Evolutionary conservation across 805 yeast genomes (phyloP).

Genomic region (Candida pini): DNA sequence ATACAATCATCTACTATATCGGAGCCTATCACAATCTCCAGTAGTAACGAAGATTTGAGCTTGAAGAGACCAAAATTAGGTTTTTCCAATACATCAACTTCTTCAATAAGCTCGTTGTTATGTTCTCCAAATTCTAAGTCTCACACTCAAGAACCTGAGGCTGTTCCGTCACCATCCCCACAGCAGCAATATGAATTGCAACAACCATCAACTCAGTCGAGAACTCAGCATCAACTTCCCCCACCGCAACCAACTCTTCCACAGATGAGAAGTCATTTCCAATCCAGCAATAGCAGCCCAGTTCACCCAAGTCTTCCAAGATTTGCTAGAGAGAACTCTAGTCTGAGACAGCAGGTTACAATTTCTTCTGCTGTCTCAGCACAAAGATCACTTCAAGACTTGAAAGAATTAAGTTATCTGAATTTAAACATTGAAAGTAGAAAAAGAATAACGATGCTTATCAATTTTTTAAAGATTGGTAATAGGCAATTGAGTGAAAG

Average conservation of each 20-base stretch:
- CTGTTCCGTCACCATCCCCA: background rate
- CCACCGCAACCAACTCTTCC: constrained; percentile 1
- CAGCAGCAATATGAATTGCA: background rate
- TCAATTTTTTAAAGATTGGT: constrained; percentile 75
- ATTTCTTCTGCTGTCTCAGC: constrained; percentile 27
- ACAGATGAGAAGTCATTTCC: background rate
- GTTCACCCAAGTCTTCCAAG: too few species aligned
- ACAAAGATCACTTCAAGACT: constrained; percentile 27
- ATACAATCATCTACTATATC: background rate
- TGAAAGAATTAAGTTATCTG: constrained; percentile 29
- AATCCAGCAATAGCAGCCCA: too few species aligned
- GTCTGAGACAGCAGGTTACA: constrained; percentile 24
- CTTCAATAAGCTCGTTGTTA: background rate
- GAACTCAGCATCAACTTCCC: background rate
- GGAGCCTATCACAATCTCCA: background rate
- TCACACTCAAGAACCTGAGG: background rate
- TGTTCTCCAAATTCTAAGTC: background rate
- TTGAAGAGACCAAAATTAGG: constrained; percentile 18
- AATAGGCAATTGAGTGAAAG: constrained; percentile 68
- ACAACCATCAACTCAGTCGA: background rate
- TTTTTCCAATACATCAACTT: constrained; percentile 7
- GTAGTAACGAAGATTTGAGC: background rate
- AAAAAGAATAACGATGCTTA: constrained; percentile 68
- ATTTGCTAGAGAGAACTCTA: constrained; percentile 12
- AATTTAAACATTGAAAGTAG: constrained; percentile 56